Evolutionary conservation across 2,329 filamentous ascomycete species (phyloP).

Genomic region (Fusarium siculi): DNA sequence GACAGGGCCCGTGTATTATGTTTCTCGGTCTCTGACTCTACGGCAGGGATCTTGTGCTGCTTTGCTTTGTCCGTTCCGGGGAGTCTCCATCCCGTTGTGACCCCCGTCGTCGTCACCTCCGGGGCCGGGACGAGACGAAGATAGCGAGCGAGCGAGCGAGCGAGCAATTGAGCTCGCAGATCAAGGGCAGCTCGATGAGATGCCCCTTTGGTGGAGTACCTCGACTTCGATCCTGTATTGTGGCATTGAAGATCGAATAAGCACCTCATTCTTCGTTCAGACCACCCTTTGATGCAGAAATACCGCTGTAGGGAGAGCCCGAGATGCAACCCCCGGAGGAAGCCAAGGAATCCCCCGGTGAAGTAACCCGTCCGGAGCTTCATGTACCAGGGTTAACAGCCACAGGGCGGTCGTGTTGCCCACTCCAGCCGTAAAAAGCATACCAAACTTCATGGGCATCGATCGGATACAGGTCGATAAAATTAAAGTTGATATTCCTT

Average conservation of each 20-base stretch:
- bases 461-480: not conserved
- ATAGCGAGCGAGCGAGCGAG: not conserved
- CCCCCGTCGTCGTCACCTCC: conserved; percentile 38
- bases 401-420: conserved; percentile 21
- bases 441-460: conserved; percentile 3
- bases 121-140: conserved; percentile 25
- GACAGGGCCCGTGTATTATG: conserved; percentile 40
- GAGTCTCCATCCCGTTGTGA: conserved; percentile 36
- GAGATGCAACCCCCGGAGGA: conserved; percentile 39
- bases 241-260: conserved; percentile 7
- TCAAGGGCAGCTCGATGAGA: conserved; percentile 8
- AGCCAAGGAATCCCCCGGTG: conserved; percentile 37
- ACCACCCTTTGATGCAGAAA: conserved; percentile 24
- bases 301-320: conserved; percentile 36
- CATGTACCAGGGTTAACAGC: conserved; percentile 30
- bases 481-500: conserved; percentile 28
- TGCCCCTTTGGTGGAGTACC: conserved; percentile 4
- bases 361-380: conserved; percentile 36
- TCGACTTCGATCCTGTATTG: conserved; percentile 18
- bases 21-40: conserved; percentile 31
- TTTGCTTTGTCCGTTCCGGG: conserved; percentile 35
- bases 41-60: conserved; percentile 36
- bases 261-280: conserved; percentile 14
- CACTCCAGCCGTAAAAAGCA: conserved; percentile 6
- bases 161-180: conserved; percentile 9